Percentiles rank a stretch among this genome's conserved stretches.
Conservation (phyloP, 2,329 filamentous ascomycete species). For the Aspergillus sp. region DNA sequence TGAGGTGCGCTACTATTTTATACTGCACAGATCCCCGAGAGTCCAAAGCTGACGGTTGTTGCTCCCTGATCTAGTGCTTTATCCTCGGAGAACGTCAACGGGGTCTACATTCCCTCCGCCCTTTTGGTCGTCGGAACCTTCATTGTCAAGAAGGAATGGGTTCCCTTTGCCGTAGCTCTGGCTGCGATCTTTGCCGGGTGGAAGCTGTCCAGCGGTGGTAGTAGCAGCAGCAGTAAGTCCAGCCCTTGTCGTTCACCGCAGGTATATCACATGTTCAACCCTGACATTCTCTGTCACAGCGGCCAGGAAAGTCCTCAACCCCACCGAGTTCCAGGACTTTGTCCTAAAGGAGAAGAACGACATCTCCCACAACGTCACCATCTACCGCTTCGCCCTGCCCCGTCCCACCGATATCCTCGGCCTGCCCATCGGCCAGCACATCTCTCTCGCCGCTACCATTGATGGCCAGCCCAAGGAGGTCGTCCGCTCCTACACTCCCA, state of each 20-base stretch:
- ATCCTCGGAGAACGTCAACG: slow-evolving; percentile 67
- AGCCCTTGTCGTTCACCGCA: not conserved
- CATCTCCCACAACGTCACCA: slow-evolving; percentile 97
- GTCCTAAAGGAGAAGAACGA: slow-evolving; percentile 92
- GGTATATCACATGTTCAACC: slow-evolving; percentile 10
- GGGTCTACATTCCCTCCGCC: slow-evolving; percentile 81
- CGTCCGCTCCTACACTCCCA: slow-evolving; percentile 88
- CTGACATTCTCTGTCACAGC: slow-evolving; percentile 52
- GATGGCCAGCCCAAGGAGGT: slow-evolving; percentile 80
- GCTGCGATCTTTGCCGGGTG: slow-evolving; percentile 69
- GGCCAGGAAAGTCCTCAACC: slow-evolving; percentile 81
- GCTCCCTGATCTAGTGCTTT: slow-evolving; percentile 30
- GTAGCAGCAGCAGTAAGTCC: slow-evolving; percentile 59
- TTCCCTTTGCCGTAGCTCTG: slow-evolving; percentile 70
- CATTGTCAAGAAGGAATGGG: slow-evolving; percentile 79
- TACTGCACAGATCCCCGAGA: not conserved
- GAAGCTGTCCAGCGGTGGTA: slow-evolving; percentile 67
- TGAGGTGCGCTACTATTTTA: slow-evolving; percentile 33
- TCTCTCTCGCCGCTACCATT: slow-evolving; percentile 85
- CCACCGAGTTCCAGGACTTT: slow-evolving; percentile 86
- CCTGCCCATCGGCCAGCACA: slow-evolving; percentile 97
- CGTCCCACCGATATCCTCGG: slow-evolving; percentile 79
- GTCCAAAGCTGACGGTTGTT: slow-evolving; percentile 16
- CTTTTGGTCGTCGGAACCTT: slow-evolving; percentile 76
- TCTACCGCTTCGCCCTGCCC: slow-evolving; percentile 94